A percentile compares a stretch with the other conserved stretches of the same genome.
Conservation (phyloP, 2,329 filamentous ascomycete species). For the Sclerotinia sclerotiorum region DNA sequence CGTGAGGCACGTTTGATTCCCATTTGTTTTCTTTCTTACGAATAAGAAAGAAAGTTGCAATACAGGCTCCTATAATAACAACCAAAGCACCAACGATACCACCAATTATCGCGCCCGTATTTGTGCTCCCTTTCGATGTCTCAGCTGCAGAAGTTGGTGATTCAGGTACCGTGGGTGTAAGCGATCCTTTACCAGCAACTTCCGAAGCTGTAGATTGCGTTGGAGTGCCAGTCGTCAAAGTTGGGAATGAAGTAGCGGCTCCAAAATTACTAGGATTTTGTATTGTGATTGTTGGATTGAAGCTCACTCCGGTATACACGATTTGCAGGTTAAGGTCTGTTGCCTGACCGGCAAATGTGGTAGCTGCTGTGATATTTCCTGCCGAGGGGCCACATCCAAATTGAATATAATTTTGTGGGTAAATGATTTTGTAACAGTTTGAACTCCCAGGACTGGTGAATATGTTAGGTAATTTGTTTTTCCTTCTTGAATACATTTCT, state of each 20-base stretch:
- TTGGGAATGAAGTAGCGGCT: slow-evolving; percentile 20
- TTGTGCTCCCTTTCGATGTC: neutral
- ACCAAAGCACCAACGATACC: slow-evolving; percentile 11
- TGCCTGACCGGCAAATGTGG: slow-evolving; percentile 35
- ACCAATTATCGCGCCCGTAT: slow-evolving; percentile 13
- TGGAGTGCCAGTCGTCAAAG: slow-evolving; percentile 8
- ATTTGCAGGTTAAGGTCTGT: slow-evolving; percentile 34
- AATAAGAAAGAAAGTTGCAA: slow-evolving; percentile 7
- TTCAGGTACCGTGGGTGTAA: slow-evolving; percentile 5
- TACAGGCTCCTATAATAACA: slow-evolving; percentile 6
- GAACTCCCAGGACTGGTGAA: slow-evolving; percentile 28
- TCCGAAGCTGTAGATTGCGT: slow-evolving; percentile 18
- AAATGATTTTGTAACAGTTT: slow-evolving; percentile 37
- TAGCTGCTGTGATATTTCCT: slow-evolving; percentile 32
- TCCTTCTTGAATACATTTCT: neutral
- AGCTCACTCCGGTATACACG: slow-evolving; percentile 36
- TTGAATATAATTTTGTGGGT: slow-evolving; percentile 36
- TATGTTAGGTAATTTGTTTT: slow-evolving; percentile 26
- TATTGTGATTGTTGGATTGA: slow-evolving; percentile 25
- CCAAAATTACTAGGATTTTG: slow-evolving; percentile 20
- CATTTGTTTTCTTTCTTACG: neutral
- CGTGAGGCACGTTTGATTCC: neutral
- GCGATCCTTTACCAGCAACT: slow-evolving; percentile 14
- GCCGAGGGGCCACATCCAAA: slow-evolving; percentile 36
- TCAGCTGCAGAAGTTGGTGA: slow-evolving; percentile 7